phyloP scores from a whole-genome alignment of 768 basidiomycete genomes.

The Leccinum subtestaceum region DNA sequence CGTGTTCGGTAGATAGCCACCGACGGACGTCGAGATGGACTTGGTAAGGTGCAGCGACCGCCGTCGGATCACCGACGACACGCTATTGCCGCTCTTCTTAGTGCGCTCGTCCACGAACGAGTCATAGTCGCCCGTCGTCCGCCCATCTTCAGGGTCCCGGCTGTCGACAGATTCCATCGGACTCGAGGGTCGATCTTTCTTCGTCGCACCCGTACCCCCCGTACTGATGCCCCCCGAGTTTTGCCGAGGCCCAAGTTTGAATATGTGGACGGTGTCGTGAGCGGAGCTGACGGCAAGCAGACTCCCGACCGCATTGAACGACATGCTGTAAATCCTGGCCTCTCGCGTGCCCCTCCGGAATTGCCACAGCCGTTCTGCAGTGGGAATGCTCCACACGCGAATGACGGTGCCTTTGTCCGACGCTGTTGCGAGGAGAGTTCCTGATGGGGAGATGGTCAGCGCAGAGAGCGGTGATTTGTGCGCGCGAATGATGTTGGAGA shows the following conservation, averaged over 20 bases:
- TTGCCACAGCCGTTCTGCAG: constrained; percentile 92
- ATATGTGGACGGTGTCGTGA: constrained; percentile 95
- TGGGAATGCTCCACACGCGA: constrained; percentile 87
- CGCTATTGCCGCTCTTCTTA: constrained; percentile 46
- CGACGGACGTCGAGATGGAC: constrained; percentile 71
- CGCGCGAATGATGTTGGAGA: constrained; percentile 94
- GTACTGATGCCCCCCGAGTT: constrained; percentile 5
- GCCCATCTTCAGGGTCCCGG: constrained; percentile 51
- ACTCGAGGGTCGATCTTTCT: constrained; percentile 44
- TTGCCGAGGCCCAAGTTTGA: constrained; percentile 65
- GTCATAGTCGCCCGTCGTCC: constrained; percentile 73
- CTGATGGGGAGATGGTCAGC: constrained; percentile 80
- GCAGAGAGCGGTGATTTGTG: constrained; percentile 93
- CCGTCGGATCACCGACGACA: constrained; percentile 64
- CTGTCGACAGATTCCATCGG: constrained; percentile 67
- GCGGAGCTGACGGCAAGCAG: constrained; percentile 90
- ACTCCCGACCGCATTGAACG: constrained; percentile 79
- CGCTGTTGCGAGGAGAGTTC: constrained; percentile 89
- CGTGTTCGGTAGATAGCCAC: constrained; percentile 83
- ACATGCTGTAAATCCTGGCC: constrained; percentile 79
- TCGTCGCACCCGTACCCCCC: constrained; percentile 9
- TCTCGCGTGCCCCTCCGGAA: constrained; percentile 90
- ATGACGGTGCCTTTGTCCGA: constrained; percentile 97
- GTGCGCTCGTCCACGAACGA: constrained; percentile 65
- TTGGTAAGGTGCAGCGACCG: constrained; percentile 76